Evolutionary conservation across 2,329 filamentous ascomycete species (phyloP).

Genomic region (Aspergillus brunneoviolaceus): DNA sequence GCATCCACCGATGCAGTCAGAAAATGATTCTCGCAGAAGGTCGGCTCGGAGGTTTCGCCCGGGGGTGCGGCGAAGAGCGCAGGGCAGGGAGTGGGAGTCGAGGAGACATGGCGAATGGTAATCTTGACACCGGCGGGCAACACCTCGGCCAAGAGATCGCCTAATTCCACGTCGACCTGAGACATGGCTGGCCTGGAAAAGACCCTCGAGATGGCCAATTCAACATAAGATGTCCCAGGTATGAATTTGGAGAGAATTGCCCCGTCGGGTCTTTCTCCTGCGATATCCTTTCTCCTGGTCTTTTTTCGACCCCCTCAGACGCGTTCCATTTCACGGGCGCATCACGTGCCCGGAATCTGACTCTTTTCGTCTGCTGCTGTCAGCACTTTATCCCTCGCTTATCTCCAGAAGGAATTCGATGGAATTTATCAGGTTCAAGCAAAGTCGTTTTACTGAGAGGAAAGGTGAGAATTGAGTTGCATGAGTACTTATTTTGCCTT

Average conservation of each 20-base stretch:
- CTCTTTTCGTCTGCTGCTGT: not conserved
- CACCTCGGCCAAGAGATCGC: constrained; percentile 51
- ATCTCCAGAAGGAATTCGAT: not conserved
- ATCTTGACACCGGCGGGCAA: constrained; percentile 59
- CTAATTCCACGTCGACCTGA: constrained; percentile 38
- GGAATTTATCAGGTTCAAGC: not conserved
- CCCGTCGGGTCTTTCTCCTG: constrained; percentile 3
- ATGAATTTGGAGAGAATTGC: not conserved
- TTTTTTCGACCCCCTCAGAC: constrained; percentile 5
- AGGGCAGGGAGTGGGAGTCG: constrained; percentile 70
- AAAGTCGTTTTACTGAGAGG: not conserved
- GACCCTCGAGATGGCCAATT: not conserved
- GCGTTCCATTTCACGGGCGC: constrained; percentile 12
- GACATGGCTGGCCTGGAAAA: constrained; percentile 18
- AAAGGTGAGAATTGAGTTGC: not conserved
- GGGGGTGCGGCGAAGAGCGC: constrained; percentile 79
- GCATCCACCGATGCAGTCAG: constrained; percentile 56
- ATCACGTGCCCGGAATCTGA: constrained; percentile 17
- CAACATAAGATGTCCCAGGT: constrained; percentile 2
- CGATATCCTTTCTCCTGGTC: constrained; percentile 1
- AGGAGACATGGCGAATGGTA: constrained; percentile 81
- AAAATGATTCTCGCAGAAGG: constrained; percentile 85
- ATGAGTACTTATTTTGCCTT: not conserved
- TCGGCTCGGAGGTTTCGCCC: constrained; percentile 68
- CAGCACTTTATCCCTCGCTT: not conserved